Conservation (phyloP, 192 early-diverging fungal species). For the Podila clonocystis region DNA sequence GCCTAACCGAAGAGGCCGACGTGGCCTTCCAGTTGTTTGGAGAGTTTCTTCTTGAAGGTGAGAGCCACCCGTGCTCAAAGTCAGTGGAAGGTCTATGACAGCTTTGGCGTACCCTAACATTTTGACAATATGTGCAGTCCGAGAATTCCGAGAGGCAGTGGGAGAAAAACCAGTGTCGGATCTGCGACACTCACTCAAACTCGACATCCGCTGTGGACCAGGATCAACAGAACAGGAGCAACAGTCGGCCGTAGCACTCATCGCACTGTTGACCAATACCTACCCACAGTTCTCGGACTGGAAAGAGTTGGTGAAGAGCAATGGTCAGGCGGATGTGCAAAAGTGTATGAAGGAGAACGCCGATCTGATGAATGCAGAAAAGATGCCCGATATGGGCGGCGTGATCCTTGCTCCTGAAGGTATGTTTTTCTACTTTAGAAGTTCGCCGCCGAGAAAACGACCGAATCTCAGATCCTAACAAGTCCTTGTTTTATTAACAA, state of each 20-base stretch:
- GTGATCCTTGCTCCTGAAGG: constrained; percentile 69
- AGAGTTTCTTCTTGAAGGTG: constrained; percentile 90
- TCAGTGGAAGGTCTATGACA: too few relatives aligned
- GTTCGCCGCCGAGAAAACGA: neutral
- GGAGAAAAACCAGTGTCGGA: constrained; percentile 81
- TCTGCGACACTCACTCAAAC: constrained; percentile 78
- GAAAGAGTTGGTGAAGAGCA: constrained; percentile 87
- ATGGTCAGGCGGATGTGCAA: constrained; percentile 81
- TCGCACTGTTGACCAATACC: constrained; percentile 78
- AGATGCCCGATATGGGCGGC: constrained; percentile 59
- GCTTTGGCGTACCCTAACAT: neutral
- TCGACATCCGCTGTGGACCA: constrained; percentile 80
- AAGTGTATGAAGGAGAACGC: constrained; percentile 74
- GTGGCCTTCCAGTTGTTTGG: constrained; percentile 93
- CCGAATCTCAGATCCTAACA: neutral
- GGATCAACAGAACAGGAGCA: constrained; percentile 74
- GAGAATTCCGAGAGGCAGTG: constrained; percentile 89
- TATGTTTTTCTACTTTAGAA: constrained; percentile 19
- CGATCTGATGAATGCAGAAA: constrained; percentile 46
- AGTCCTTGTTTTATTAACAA: neutral
- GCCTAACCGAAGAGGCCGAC: constrained; percentile 80
- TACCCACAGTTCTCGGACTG: constrained; percentile 90
- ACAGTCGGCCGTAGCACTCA: constrained; percentile 78
- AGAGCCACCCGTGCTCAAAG: too few relatives aligned
- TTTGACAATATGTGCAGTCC: constrained; percentile 58